Percentiles rank a stretch among this genome's conserved stretches.
These are phyloP conservation scores for Neurospora sublineolata DNA, from an alignment of 495 filamentous ascomycete genomes.

Conservation along the genomic window DNA sequence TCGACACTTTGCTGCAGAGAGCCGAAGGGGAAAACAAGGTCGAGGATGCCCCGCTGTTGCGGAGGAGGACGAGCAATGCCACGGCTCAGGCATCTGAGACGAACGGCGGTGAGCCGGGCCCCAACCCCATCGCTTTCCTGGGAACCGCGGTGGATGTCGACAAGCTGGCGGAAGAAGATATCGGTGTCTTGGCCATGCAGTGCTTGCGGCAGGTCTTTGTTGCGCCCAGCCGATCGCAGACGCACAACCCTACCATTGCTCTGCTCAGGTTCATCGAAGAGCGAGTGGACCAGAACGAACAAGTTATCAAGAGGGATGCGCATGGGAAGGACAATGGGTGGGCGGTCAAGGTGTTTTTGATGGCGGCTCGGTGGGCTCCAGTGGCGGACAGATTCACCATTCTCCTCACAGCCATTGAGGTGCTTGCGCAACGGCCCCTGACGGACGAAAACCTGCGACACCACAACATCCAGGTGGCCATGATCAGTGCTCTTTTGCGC, in stretches of 20 bases:
- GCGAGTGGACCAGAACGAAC: constrained; percentile 40
- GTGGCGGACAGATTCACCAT: constrained; percentile 88
- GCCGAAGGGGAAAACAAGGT: constrained; percentile 53
- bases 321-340: constrained; percentile 45
- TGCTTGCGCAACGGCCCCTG: constrained; percentile 50
- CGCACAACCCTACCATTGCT: constrained; percentile 57
- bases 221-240: constrained; percentile 63
- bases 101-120: constrained; percentile 40
- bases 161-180: constrained; percentile 72
- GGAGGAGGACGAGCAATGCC: constrained; percentile 63
- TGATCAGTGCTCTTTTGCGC: constrained; percentile 68
- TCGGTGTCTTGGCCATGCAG: constrained; percentile 69
- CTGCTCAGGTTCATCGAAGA: constrained; percentile 60
- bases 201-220: constrained; percentile 71
- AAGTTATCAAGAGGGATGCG: constrained; percentile 22
- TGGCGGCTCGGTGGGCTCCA: constrained; percentile 71
- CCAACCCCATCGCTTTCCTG: constrained; percentile 58
- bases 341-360: constrained; percentile 67
- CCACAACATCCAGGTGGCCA: constrained; percentile 58
- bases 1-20: constrained; percentile 49
- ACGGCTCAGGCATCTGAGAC: constrained; percentile 52
- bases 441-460: constrained; percentile 54
- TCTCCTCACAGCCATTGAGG: constrained; percentile 66
- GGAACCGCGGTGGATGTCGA: constrained; percentile 74
- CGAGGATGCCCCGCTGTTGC: constrained; percentile 46